These are phyloP conservation scores for Curvularia sp. DNA, from an alignment of 2,329 filamentous ascomycete genomes.

Conservation along the genomic window DNA sequence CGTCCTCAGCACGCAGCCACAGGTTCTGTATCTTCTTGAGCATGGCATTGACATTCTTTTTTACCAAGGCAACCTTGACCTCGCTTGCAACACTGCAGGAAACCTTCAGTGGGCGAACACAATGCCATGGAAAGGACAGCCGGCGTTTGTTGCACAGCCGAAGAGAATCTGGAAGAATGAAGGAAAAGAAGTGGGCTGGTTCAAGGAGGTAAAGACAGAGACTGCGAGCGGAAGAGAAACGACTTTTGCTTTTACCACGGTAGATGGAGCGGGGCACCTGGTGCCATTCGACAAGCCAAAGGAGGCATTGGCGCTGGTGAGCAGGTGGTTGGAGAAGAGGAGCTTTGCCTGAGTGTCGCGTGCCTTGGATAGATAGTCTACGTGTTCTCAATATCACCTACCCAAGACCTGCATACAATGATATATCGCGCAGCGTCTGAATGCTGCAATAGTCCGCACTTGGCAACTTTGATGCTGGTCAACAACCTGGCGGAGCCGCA, in stretches of 20 bases:
- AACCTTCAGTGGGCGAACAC: slow-evolving; percentile 51
- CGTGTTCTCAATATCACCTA: neutral
- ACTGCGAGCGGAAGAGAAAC: slow-evolving; percentile 38
- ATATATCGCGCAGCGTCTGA: neutral
- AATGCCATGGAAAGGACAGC: slow-evolving; percentile 55
- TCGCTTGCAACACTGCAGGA: slow-evolving; percentile 53
- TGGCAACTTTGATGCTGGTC: neutral
- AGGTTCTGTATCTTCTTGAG: slow-evolving; percentile 47
- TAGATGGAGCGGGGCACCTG: slow-evolving; percentile 54
- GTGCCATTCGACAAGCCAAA: slow-evolving; percentile 48
- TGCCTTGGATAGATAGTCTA: neutral
- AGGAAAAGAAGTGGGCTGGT: slow-evolving; percentile 42
- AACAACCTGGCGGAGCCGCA: neutral
- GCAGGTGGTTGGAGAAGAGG: slow-evolving; percentile 39
- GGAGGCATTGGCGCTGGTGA: slow-evolving; percentile 40
- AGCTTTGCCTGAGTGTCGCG: slow-evolving; percentile 35
- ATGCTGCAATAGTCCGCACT: neutral
- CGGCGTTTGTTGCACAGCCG: slow-evolving; percentile 50
- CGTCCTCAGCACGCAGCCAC: slow-evolving; percentile 41
- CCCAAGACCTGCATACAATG: neutral
- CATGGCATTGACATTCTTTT: slow-evolving; percentile 50
- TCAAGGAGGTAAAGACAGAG: slow-evolving; percentile 43
- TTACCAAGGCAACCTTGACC: slow-evolving; percentile 52
- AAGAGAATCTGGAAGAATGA: slow-evolving; percentile 37
- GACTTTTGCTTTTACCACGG: slow-evolving; percentile 45